Evolutionary conservation across 768 basidiomycete species (phyloP).

Genomic region (Pleurotus salmoneostramineus): DNA sequence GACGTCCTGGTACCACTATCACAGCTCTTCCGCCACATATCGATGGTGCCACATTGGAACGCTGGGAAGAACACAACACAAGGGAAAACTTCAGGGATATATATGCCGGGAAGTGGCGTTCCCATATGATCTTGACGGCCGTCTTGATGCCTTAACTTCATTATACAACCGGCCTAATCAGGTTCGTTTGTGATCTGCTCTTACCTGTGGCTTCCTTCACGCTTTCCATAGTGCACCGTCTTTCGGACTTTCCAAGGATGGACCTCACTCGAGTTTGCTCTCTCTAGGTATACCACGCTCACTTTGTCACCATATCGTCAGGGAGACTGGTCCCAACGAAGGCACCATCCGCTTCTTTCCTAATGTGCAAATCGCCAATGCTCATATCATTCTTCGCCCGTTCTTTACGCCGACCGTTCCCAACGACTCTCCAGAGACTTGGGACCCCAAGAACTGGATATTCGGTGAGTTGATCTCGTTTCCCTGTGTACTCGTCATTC

Average conservation of each 20-base stretch:
- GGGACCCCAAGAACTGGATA: constrained; percentile 50
- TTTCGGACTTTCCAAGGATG: constrained; percentile 77
- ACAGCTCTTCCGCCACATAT: constrained; percentile 38
- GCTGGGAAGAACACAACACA: constrained; percentile 65
- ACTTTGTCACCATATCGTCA: constrained; percentile 15
- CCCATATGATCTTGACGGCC: constrained; percentile 58
- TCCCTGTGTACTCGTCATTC: neutral
- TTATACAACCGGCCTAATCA: constrained; percentile 57
- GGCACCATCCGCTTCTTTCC: constrained; percentile 72
- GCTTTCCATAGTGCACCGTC: constrained; percentile 32
- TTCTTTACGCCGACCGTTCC: constrained; percentile 60
- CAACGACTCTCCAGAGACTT: constrained; percentile 34
- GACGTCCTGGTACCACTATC: constrained; percentile 63
- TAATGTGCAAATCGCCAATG: constrained; percentile 59
- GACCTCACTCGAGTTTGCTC: constrained; percentile 57
- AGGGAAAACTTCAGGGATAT: constrained; percentile 60
- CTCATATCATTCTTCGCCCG: constrained; percentile 71
- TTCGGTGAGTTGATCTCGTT: constrained; percentile 29
- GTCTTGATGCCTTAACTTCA: constrained; percentile 58
- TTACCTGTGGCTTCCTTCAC: neutral
- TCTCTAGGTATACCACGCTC: neutral
- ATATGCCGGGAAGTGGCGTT: constrained; percentile 55
- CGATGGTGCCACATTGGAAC: constrained; percentile 64
- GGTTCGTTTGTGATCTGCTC: constrained; percentile 18
- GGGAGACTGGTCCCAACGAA: constrained; percentile 63